Evolutionary conservation across 768 basidiomycete genomes (phyloP), one percentile per base, ranked within the genome.

Genomic region (Mrakia gelida): DNA sequence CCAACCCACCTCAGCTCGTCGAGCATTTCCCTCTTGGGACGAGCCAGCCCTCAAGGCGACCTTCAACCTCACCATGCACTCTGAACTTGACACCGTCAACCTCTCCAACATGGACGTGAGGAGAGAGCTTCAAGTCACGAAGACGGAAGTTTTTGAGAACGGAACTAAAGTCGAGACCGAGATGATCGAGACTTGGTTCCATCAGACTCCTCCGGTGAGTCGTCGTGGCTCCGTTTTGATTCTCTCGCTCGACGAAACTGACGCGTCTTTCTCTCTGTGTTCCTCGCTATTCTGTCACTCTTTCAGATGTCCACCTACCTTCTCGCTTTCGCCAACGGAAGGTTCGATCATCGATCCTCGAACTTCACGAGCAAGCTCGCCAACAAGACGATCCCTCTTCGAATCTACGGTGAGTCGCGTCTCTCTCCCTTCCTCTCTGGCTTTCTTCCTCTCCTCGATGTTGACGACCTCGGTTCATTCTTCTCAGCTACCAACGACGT

Each of bases 141-240:
- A 79, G 45, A 82, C 82, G n/a, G 73, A 81, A 54, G 84, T 83
- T 4, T 81, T 83, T 76, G 82, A 82, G 5, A 84, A 84, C 43
- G 79, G 83, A 18, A 84, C 85, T 83, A 81, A 83, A 85, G 32
- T 38, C 21, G n/a, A 34, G 13, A 49, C 45, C 34, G 34, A 86
- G 77, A 96, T 94, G 95, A 92, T 92, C 82, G 88, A 93, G 76
- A 92, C 92, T 76, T 87, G 87, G 80, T 98, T 95, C 84, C 86
- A 90, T 82, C 90, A 87, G 23, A 92, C 93, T 2, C 95, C 95
- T 13, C 88, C 88, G 23, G 89, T 89, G 32, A 26, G 62, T 71
- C 54, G 2, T 23, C 49, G 9, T 52, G 34, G 6, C n/a, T 72
- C 18, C 5, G 38, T 43, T 38, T 38, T 3, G 38, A 38, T 38